A percentile compares a stretch with the other conserved stretches of the same genome.
phyloP scores from a whole-genome alignment of 257 asterid species.

The Gentiana dahurica region DNA sequence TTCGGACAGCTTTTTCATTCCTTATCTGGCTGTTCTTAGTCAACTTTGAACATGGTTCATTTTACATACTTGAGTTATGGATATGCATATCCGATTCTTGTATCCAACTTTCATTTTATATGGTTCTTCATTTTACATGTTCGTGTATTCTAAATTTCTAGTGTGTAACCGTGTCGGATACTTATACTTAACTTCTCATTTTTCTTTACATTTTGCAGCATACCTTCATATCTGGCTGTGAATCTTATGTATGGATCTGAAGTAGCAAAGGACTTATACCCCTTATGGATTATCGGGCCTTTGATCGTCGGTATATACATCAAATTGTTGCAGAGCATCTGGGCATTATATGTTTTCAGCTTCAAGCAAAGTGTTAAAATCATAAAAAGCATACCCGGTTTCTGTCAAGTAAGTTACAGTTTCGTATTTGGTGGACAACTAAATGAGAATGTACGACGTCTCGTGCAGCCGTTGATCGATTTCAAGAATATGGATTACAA shows the following conservation, averaged over 20 bases:
- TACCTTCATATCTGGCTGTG: constrained; percentile 49
- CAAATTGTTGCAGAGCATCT: constrained; percentile 41
- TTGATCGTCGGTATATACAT: constrained; percentile 42
- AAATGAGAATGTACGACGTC: constrained; percentile 27
- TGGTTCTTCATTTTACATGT: no score
- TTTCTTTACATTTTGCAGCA: constrained; percentile 36
- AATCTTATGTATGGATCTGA: constrained; percentile 45
- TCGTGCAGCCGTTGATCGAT: constrained; percentile 40
- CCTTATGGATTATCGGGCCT: constrained; percentile 85
- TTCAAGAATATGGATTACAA: constrained; percentile 35
- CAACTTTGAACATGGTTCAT: no score
- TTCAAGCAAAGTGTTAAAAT: constrained; percentile 45
- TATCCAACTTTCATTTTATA: no score
- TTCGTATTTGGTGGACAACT: constrained; percentile 42
- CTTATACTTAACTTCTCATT: neutral
- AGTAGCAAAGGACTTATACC: constrained; percentile 63
- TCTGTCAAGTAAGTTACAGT: constrained; percentile 21
- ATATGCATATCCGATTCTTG: no score
- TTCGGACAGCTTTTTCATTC: no score
- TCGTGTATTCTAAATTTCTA: no score
- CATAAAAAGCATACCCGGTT: constrained; percentile 40
- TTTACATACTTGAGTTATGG: no score
- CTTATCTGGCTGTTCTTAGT: no score
- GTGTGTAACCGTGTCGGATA: neutral
- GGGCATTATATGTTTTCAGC: constrained; percentile 51